Evolutionary conservation across 2,329 filamentous ascomycete species (phyloP), one percentile per base, ranked within the genome.

Genomic region (Colletotrichum viniferum): DNA sequence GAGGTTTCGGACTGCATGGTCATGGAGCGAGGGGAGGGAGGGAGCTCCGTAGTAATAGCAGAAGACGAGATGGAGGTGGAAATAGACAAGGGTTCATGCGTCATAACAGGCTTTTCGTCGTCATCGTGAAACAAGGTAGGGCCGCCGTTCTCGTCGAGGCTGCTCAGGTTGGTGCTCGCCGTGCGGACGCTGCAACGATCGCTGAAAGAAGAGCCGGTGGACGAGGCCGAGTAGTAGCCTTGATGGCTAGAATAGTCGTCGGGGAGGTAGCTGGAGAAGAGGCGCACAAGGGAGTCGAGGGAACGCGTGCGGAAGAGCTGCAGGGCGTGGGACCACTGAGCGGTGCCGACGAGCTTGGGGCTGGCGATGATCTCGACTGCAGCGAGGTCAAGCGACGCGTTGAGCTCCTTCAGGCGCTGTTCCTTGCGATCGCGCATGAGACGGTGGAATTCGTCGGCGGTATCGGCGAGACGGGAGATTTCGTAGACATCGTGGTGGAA

Each of bases 401-500:
- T 89, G 73, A 92, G 84, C 80, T 92, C 90, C 76, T 83, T 83
- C 62, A 91, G 83, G 26, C 90, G 89, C 78, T 89, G 86, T 36
- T 87, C 83, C 83, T 89, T 90, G 78, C 90, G 90, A 68, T 87
- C 84, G 76, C 87, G 86, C 82, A 92, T 86, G 72, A 90, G 82
- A 61, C 83, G 84, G 78, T 92, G 88, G 79, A 92, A 91, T 78
- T 92, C 88, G 62, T 87, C 87, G 70, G 83, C 76, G n/a, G 87
- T 86, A 71, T 84, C 82, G 69, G 90, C 90, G 69, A 86, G 83
- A 80, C 83, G 85, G 43, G 90, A 90, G 65, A 92, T 87, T 82
- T 92, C 90, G 84, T 83, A 90, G 77, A 92, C 90, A 80, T 92
- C 90, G 81, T 91, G 89, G 80, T 92, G 89, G 76, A 92, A 92